Evolutionary conservation across 148 eudicot genomes (phyloP).

Genomic region (Chenopodium formosanum): DNA sequence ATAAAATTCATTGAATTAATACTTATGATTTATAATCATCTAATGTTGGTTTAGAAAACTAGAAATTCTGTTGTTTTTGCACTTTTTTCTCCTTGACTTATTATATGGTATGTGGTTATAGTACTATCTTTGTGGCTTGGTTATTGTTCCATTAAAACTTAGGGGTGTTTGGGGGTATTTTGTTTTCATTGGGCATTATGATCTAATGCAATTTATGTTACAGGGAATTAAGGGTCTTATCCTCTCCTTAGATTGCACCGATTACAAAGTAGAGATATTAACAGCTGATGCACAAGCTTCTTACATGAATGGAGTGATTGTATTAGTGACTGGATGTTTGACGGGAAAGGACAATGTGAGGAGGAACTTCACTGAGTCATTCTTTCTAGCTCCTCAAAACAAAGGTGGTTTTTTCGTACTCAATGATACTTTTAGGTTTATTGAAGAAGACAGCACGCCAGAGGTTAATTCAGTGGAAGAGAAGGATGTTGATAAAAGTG

Average conservation of each 20-base stretch:
- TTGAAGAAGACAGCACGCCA: slow-evolving; percentile 29
- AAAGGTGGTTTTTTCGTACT: slow-evolving; percentile 62
- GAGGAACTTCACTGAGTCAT: slow-evolving; percentile 55
- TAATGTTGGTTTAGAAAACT: background rate
- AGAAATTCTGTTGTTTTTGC: background rate
- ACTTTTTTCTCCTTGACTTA: background rate
- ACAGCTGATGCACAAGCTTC: slow-evolving; percentile 66
- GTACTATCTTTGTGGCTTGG: background rate
- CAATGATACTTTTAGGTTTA: slow-evolving; percentile 58
- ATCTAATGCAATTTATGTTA: slow-evolving; percentile 1
- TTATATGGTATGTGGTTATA: background rate
- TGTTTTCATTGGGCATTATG: background rate
- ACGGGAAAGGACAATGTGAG: slow-evolving; percentile 49
- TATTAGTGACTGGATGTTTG: slow-evolving; percentile 58
- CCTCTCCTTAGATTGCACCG: slow-evolving; percentile 39
- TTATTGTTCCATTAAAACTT: background rate
- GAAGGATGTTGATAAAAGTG: slow-evolving; percentile 22
- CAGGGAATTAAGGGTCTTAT: slow-evolving; percentile 61
- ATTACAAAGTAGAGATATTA: slow-evolving; percentile 40
- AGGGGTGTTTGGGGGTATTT: too few relatives aligned
- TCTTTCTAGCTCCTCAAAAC: slow-evolving; percentile 65
- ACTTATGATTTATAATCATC: background rate
- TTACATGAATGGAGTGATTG: slow-evolving; percentile 41
- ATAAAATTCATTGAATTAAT: background rate
- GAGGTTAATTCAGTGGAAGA: slow-evolving; percentile 19